Evolutionary conservation across 2,329 filamentous ascomycete species (phyloP).

Genomic region (Coniochaeta sp.): DNA sequence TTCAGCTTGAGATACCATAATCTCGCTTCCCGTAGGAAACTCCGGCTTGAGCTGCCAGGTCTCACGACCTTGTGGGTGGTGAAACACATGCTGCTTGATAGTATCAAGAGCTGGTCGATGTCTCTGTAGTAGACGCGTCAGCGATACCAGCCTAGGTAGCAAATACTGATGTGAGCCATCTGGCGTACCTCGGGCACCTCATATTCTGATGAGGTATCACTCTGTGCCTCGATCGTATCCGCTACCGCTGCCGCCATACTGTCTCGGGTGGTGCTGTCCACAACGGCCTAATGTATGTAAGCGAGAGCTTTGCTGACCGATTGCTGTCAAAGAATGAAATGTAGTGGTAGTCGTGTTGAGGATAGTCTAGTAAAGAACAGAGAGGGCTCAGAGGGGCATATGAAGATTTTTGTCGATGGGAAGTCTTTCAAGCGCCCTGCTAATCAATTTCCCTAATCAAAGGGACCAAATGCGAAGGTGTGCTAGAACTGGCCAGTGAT

Average conservation of each 20-base stretch:
- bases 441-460: neutral
- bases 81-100: conserved; percentile 3
- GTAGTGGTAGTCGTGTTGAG: neutral
- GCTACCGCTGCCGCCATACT: neutral
- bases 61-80: neutral
- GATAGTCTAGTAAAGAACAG: neutral
- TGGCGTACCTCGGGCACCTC: neutral
- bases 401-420: neutral
- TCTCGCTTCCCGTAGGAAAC: conserved; percentile 44
- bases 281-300: neutral
- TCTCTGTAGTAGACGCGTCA: neutral
- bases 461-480: neutral
- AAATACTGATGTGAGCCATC: neutral
- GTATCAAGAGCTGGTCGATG: neutral
- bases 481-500: neutral
- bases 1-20: conserved; percentile 28
- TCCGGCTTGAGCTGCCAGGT: conserved; percentile 34
- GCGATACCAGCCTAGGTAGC: neutral
- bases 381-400: neutral
- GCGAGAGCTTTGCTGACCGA: neutral
- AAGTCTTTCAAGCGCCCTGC: neutral
- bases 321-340: neutral
- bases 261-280: neutral
- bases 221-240: neutral
- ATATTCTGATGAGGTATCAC: neutral